phyloP scores from a whole-genome alignment of 2,329 filamentous ascomycete genomes.

The Exophiala lecanii-corni region DNA sequence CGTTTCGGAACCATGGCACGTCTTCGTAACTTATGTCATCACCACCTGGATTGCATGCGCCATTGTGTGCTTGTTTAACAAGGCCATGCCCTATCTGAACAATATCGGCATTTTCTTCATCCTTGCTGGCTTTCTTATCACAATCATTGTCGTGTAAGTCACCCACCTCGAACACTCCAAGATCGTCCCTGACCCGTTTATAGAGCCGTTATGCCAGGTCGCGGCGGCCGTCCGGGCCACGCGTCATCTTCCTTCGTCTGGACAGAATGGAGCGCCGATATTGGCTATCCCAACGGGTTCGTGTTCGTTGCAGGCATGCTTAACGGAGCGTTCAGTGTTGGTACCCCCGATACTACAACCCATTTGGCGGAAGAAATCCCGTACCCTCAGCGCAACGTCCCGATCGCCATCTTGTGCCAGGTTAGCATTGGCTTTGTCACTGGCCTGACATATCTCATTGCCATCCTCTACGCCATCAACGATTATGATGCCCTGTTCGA shows the following conservation, averaged over 20 bases:
- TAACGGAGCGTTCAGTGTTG: slow-evolving; percentile 66
- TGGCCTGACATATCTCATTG: slow-evolving; percentile 47
- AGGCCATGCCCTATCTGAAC: slow-evolving; percentile 31
- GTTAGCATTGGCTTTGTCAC: slow-evolving; percentile 45
- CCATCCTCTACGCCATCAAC: slow-evolving; percentile 51
- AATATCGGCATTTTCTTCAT: slow-evolving; percentile 48
- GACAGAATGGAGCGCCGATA: slow-evolving; percentile 49
- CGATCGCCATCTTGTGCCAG: slow-evolving; percentile 49
- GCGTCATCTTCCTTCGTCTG: slow-evolving; percentile 53
- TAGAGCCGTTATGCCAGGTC: slow-evolving; percentile 20
- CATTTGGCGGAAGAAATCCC: slow-evolving; percentile 62
- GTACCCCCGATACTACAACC: slow-evolving; percentile 60
- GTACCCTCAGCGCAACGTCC: slow-evolving; percentile 55
- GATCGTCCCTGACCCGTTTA: not conserved
- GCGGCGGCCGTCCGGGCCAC: slow-evolving; percentile 29
- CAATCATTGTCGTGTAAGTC: slow-evolving; percentile 39
- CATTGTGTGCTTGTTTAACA: slow-evolving; percentile 42
- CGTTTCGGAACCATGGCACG: slow-evolving; percentile 51
- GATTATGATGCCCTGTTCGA: slow-evolving; percentile 40
- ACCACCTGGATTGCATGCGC: slow-evolving; percentile 21
- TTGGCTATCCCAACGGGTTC: slow-evolving; percentile 48
- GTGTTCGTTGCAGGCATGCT: slow-evolving; percentile 62
- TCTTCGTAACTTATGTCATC: slow-evolving; percentile 55
- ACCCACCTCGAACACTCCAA: not conserved
- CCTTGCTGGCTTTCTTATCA: slow-evolving; percentile 42